Evolutionary conservation across 768 basidiomycete genomes (phyloP).

Genomic region (Crucibulum laeve): DNA sequence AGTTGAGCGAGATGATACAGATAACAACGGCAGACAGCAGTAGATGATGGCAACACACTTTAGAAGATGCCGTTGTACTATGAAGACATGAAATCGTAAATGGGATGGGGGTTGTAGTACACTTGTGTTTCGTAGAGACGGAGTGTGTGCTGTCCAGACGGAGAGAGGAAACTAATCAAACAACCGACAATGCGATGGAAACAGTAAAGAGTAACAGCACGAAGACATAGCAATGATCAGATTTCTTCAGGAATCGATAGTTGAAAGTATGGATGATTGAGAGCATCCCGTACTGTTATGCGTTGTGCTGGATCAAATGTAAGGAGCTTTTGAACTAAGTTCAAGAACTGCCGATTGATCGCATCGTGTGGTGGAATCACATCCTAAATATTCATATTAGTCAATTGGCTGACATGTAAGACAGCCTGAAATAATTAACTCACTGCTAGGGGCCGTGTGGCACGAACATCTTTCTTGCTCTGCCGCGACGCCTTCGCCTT

Average conservation of each 20-base stretch:
- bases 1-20: background rate
- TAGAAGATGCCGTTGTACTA: slow-evolving; percentile 1
- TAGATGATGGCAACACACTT: background rate
- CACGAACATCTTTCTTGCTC: slow-evolving; percentile 90
- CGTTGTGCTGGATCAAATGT: slow-evolving; percentile 88
- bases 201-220: background rate
- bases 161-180: slow-evolving; percentile 2
- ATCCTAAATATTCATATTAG: slow-evolving; percentile 52
- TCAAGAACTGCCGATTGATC: slow-evolving; percentile 76
- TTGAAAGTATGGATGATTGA: slow-evolving; percentile 84
- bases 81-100: background rate
- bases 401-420: slow-evolving; percentile 6
- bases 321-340: slow-evolving; percentile 83
- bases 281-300: slow-evolving; percentile 83
- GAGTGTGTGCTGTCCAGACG: slow-evolving; percentile 6
- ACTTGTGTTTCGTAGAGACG: background rate
- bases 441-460: slow-evolving; percentile 75
- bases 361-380: slow-evolving; percentile 77
- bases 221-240: slow-evolving; percentile 26
- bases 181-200: background rate
- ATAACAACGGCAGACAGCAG: background rate
- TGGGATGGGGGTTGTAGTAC: slow-evolving; percentile 3
- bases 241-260: slow-evolving; percentile 64
- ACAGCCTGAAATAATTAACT: slow-evolving; percentile 19
- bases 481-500: slow-evolving; percentile 83